Evolutionary conservation across 805 yeast genomes (phyloP), one percentile per base, ranked within the genome.

Genomic region (Komagataella pseudopastoris): DNA sequence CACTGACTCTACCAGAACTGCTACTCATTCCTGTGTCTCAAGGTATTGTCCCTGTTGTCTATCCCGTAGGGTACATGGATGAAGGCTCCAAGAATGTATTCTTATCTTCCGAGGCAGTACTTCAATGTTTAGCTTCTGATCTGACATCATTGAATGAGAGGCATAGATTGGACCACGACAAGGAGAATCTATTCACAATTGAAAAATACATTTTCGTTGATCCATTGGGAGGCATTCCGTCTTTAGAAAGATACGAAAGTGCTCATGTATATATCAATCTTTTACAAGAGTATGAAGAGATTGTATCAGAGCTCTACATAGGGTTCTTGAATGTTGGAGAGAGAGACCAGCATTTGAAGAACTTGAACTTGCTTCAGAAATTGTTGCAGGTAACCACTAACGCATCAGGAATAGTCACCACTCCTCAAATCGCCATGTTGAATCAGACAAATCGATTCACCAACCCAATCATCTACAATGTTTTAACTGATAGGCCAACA

Each of bases 401-500:
- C 3, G 64, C 78, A 1, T 78, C 90, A 1, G 99, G 96, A 0
- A 70, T 93, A 2, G 85, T 93, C 39, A 91, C 98, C 0, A 88
- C 97, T 0, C 86, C 95, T 0, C 65, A 71, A 7, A 79, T 88
- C 20, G 91, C 95, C 23, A 80, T 86, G 2, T 64, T 64, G 50
- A 54, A 58, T 23, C 59, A 54, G 36, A 51, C 57, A 17, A 55
- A 55, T 45, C 55, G 61, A 52, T 58, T 76, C 49, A 69, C 82
- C 54, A 93, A 93, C 63, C 99, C 99, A 1, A 76, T 93, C 46
- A 80, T 93, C 14, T 88, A 90, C 65, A 93, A 93, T 62, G 76
- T 93, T 14, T 71, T 93, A 44, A 93, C 99, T 0, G 98, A 93
- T 63, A 71, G 98, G 50, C 88, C 98, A 1, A 74, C 88, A 7